A percentile compares a stretch with the other conserved stretches of the same genome.
Conservation (phyloP, 169 alveolate species). For the Plasmodium vivax region DNA sequence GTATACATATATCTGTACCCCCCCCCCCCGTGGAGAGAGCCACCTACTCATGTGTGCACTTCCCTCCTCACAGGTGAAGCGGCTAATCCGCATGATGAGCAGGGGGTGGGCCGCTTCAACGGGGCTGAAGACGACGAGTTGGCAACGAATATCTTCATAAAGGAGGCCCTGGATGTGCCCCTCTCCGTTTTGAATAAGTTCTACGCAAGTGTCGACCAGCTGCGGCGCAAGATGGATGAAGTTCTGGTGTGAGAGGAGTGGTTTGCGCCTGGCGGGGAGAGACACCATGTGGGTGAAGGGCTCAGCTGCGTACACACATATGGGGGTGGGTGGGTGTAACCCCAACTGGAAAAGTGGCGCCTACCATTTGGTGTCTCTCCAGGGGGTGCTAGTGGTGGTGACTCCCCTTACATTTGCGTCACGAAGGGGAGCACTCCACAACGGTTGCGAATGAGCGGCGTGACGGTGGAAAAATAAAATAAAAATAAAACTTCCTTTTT, state of each 20-base stretch:
- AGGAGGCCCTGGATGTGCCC: constrained; percentile 44
- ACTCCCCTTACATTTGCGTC: background rate
- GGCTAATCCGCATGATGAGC: background rate
- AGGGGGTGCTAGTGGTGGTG: background rate
- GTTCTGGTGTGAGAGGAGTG: background rate
- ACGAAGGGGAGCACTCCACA: background rate
- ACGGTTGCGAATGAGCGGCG: background rate
- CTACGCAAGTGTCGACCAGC: background rate
- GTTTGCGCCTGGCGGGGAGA: background rate
- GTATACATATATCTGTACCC: background rate
- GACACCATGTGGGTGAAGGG: background rate
- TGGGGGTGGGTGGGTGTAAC: too few species aligned
- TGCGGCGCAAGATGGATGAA: constrained; percentile 18
- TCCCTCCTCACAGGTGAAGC: background rate
- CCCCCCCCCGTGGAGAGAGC: background rate
- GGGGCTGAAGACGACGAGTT: background rate
- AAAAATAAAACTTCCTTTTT: background rate
- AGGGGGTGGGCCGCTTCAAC: background rate
- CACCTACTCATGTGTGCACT: too few species aligned
- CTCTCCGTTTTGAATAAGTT: constrained; percentile 52
- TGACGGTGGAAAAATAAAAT: background rate
- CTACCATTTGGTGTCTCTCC: background rate
- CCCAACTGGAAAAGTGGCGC: background rate
- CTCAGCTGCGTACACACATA: too few species aligned
- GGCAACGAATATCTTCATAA: constrained; percentile 27